Percentiles rank a stretch among this genome's conserved stretches.
Evolutionary conservation across 169 alveolate species (phyloP).

Genomic region (Theileria orientalis): DNA sequence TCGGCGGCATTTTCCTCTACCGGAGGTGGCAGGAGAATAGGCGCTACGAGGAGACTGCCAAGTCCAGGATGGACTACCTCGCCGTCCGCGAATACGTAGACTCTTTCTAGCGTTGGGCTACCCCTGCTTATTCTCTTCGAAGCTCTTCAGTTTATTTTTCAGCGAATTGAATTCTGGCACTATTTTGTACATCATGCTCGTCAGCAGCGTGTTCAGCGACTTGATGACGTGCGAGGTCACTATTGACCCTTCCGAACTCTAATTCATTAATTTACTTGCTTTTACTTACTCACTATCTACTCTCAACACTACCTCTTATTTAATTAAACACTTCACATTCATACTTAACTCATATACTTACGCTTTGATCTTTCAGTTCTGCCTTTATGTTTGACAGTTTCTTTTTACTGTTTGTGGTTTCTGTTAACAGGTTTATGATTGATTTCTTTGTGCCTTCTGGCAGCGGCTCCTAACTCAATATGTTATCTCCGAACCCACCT

Average conservation of each 20-base stretch:
- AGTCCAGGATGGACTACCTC: constrained; percentile 17
- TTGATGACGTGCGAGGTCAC: constrained; percentile 11
- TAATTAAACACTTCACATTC: no score
- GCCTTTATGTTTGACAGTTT: constrained; percentile 39
- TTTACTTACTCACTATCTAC: no score
- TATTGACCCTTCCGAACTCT: constrained; percentile 3
- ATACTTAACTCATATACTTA: no score
- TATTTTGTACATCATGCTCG: constrained; percentile 43
- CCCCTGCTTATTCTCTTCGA: constrained; percentile 4
- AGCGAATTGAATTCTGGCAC: constrained; percentile 56
- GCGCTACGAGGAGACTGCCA: constrained; percentile 2
- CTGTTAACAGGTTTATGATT: constrained; percentile 10
- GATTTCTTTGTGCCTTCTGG: constrained; percentile 50
- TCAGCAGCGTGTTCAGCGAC: constrained; percentile 39
- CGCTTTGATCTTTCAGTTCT: background rate
- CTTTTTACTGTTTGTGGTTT: constrained; percentile 25
- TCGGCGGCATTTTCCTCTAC: constrained; percentile 5
- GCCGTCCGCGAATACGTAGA: constrained; percentile 1
- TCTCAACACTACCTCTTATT: no score
- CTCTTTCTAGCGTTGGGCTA: background rate
- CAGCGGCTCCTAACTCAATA: constrained; percentile 37
- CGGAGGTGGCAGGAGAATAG: constrained; percentile 6
- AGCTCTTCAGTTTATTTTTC: constrained; percentile 10
- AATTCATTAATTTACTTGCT: background rate
- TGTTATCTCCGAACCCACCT: constrained; percentile 21